These are phyloP conservation scores for Boletus subcaerulescens DNA, from an alignment of 768 basidiomycete species.

Conservation along the genomic window DNA sequence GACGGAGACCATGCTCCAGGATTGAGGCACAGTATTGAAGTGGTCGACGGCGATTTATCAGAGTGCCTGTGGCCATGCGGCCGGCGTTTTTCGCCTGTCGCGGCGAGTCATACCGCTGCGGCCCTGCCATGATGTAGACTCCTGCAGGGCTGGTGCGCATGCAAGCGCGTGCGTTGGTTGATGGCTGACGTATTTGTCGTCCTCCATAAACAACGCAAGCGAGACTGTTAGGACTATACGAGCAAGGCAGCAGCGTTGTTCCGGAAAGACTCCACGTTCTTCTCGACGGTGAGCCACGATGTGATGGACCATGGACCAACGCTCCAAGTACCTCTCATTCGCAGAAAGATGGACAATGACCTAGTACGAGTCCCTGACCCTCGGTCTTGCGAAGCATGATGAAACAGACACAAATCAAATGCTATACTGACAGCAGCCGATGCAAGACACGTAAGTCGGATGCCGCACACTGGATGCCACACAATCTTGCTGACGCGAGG, in stretches of 20 bases:
- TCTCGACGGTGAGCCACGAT: neutral
- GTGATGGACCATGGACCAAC: neutral
- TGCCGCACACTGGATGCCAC: neutral
- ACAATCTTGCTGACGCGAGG: too few relatives aligned
- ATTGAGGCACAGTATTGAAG: neutral
- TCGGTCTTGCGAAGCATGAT: conserved; percentile 49
- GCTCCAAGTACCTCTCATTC: neutral
- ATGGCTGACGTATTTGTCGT: too few relatives aligned
- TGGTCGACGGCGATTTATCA: neutral
- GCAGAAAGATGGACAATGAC: neutral
- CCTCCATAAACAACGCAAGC: neutral
- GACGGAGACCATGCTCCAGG: neutral
- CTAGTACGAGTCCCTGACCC: neutral
- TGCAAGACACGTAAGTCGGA: conserved; percentile 50
- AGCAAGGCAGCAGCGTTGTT: neutral
- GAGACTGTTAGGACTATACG: neutral
- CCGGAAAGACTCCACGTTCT: neutral
- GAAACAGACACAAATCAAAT: conserved; percentile 63
- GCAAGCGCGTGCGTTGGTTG: too few relatives aligned
- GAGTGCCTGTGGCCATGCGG: too few relatives aligned
- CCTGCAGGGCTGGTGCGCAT: too few relatives aligned
- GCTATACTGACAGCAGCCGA: conserved; percentile 74
- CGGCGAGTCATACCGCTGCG: too few relatives aligned
- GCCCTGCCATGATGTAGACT: too few relatives aligned
- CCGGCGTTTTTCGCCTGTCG: too few relatives aligned